Evolutionary conservation across 148 eudicot species (phyloP).

Genomic region (Vaccinium vitisidaea): DNA sequence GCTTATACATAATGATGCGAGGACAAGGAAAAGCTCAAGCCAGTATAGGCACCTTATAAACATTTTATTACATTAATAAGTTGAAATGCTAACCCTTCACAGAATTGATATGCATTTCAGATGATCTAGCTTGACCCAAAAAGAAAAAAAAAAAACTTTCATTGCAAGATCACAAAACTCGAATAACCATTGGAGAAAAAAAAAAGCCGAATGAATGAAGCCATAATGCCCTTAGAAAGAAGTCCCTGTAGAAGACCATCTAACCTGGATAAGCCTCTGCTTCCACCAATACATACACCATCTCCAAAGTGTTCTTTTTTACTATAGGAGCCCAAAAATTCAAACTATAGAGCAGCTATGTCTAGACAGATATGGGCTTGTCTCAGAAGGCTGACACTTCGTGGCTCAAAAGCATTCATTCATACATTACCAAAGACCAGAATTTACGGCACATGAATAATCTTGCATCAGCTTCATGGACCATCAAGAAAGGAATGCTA

Average conservation of each 20-base stretch:
- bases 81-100: not conserved
- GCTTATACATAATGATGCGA: not conserved
- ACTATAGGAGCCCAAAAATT: not conserved
- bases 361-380: too few relatives aligned
- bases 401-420: too few relatives aligned
- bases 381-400: too few relatives aligned
- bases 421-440: too few relatives aligned
- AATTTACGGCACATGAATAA: too few relatives aligned
- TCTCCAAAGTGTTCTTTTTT: too few relatives aligned
- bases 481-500: not conserved
- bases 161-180: not conserved
- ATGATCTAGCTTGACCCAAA: not conserved
- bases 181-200: not conserved
- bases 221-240: not conserved
- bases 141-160: not conserved
- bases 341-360: not conserved
- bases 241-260: not conserved
- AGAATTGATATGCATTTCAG: not conserved
- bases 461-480: too few relatives aligned
- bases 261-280: not conserved
- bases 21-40: not conserved
- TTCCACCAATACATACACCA: not conserved
- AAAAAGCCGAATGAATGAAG: not conserved
- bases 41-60: not conserved
- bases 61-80: not conserved